Evolutionary conservation across 306 rosid species (phyloP).

Genomic region (Lablab purpureus): DNA sequence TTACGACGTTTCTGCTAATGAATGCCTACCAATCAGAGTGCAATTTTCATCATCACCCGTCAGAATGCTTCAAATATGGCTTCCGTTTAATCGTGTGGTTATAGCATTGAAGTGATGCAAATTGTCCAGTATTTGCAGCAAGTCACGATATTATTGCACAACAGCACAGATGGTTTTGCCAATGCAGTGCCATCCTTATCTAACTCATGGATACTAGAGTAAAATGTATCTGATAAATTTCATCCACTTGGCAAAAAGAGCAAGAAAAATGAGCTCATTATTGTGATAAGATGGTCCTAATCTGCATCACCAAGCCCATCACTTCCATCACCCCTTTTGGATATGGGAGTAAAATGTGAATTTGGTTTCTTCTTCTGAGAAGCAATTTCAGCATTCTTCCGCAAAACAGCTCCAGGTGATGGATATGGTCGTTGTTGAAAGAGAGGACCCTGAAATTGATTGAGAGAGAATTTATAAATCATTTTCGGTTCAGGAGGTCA

Average conservation of each 20-base stretch:
- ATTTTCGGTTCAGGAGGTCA: conserved; percentile 36
- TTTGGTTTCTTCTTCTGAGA: conserved; percentile 76
- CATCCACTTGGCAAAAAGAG: conserved; percentile 35
- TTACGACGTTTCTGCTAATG: conserved; percentile 27
- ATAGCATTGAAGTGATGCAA: conserved; percentile 31
- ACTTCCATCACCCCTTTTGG: conserved; percentile 96
- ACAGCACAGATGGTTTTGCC: conserved; percentile 31
- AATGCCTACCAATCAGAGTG: conserved; percentile 1
- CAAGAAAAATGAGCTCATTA: conserved; percentile 23
- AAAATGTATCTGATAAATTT: conserved; percentile 31
- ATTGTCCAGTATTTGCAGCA: conserved; percentile 28
- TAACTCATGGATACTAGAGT: conserved; percentile 27
- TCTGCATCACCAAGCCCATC: conserved; percentile 99
- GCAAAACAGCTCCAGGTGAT: conserved; percentile 95
- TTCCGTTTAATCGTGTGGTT: conserved; percentile 9
- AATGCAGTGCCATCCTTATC: conserved; percentile 32
- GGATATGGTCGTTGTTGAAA: conserved; percentile 99
- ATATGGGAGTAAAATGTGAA: conserved; percentile 73
- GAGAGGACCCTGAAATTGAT: conserved; percentile 86
- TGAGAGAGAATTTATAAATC: conserved; percentile 24
- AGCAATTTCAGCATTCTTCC: conserved; percentile 94
- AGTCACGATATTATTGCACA: conserved; percentile 21
- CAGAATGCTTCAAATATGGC: conserved; percentile 33
- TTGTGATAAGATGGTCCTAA: conserved; percentile 44
- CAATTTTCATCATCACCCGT: conserved; percentile 22